A percentile compares a stretch with the other conserved stretches of the same genome.
Evolutionary conservation across 116 monocot species (phyloP).

Genomic region (Posidonia oceanica): DNA sequence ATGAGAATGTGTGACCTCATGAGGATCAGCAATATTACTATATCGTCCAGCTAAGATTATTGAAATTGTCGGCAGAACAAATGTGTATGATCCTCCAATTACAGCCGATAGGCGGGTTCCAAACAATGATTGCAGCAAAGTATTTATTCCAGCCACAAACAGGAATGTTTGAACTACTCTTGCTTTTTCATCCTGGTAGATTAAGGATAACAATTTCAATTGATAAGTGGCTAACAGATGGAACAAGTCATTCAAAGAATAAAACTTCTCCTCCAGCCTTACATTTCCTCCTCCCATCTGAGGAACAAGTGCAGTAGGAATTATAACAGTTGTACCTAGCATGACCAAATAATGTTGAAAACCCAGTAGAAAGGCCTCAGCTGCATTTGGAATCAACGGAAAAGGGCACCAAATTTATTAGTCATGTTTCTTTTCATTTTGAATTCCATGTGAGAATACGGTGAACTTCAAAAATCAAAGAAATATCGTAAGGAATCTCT

Average conservation of each 20-base stretch:
- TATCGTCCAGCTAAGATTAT: too few relatives aligned
- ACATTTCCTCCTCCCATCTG: slow-evolving; percentile 97
- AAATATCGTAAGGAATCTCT: too few relatives aligned
- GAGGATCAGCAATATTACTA: slow-evolving; percentile 50
- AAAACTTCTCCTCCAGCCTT: slow-evolving; percentile 8
- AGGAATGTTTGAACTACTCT: slow-evolving; percentile 68
- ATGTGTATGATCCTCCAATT: slow-evolving; percentile 76
- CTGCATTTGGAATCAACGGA: slow-evolving; percentile 27
- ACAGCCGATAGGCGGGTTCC: slow-evolving; percentile 82
- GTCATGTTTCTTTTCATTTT: background rate
- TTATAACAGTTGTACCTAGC: slow-evolving; percentile 84
- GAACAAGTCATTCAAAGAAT: background rate
- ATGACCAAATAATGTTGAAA: slow-evolving; percentile 93
- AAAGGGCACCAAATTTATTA: background rate
- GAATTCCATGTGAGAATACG: too few relatives aligned
- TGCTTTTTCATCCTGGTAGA: slow-evolving; percentile 69
- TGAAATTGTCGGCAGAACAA: slow-evolving; percentile 80
- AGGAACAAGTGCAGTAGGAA: slow-evolving; percentile 88
- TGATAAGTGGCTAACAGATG: background rate
- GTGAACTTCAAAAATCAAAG: background rate
- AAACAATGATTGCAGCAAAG: slow-evolving; percentile 56
- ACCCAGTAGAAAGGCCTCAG: slow-evolving; percentile 85
- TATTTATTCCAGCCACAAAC: slow-evolving; percentile 80
- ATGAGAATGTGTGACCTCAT: slow-evolving; percentile 29
- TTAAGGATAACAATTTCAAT: background rate